A percentile compares a stretch with the other conserved stretches of the same genome.
Evolutionary conservation across 75 land plant genomes (phyloP).

Genomic region (Cryptomeria japonica): DNA sequence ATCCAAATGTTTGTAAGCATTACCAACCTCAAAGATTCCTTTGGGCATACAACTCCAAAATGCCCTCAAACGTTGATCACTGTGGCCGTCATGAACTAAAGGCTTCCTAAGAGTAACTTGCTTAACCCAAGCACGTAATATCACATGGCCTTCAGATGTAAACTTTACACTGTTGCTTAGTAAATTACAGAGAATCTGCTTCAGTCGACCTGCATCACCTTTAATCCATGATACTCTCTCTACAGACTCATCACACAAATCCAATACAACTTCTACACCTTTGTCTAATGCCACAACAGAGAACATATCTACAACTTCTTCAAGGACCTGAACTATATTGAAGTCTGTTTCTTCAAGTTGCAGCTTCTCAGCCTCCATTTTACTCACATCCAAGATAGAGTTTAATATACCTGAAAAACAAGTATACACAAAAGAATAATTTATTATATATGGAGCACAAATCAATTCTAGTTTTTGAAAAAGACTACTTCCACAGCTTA

Average conservation of each 20-base stretch:
- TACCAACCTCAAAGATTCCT: conserved; percentile 18
- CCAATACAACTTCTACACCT: conserved; percentile 73
- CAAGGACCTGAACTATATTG: conserved; percentile 56
- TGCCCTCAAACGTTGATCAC: conserved; percentile 11
- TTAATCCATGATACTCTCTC: conserved; percentile 43
- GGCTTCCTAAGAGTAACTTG: conserved; percentile 19
- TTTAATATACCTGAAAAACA: conserved; percentile 63
- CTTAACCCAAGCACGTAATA: conserved; percentile 63
- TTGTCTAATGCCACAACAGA: conserved; percentile 62
- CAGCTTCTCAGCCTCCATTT: conserved; percentile 82
- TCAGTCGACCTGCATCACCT: conserved; percentile 64
- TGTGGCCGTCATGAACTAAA: not conserved
- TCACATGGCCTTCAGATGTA: conserved; percentile 65
- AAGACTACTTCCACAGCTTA: not conserved
- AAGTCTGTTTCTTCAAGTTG: conserved; percentile 63
- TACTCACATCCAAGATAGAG: conserved; percentile 82
- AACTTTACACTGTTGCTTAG: conserved; percentile 90
- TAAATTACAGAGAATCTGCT: conserved; percentile 67
- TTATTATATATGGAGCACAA: not conserved
- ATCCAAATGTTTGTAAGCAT: conserved; percentile 12
- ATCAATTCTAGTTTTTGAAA: not conserved
- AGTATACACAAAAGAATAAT: not conserved
- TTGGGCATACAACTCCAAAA: conserved; percentile 11
- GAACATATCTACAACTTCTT: conserved; percentile 70
- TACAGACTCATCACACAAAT: conserved; percentile 55